Evolutionary conservation across 352 stramenopile species (phyloP).

Genomic region (Globisporangium uncinulatum): DNA sequence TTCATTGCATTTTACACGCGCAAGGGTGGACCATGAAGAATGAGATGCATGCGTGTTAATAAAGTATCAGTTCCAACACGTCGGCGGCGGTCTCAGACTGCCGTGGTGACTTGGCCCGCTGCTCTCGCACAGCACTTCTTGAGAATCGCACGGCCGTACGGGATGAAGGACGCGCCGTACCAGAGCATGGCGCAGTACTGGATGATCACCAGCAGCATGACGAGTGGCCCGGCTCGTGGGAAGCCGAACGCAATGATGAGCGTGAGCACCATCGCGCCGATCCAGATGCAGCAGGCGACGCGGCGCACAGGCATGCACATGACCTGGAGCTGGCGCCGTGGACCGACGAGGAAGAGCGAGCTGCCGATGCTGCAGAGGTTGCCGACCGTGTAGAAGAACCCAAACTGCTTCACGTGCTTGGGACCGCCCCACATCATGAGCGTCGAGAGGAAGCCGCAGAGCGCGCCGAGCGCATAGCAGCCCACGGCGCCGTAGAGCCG

Average conservation of each 20-base stretch:
- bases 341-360: conserved; percentile 75
- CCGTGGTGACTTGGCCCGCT: conserved; percentile 34
- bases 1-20: background rate
- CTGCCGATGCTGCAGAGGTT: conserved; percentile 74
- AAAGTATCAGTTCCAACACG: too few species aligned
- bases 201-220: conserved; percentile 68
- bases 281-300: conserved; percentile 77
- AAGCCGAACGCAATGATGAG: conserved; percentile 76
- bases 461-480: conserved; percentile 64
- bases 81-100: conserved; percentile 11
- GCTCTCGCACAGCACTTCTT: conserved; percentile 65
- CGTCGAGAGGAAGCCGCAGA: conserved; percentile 75
- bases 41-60: too few species aligned
- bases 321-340: conserved; percentile 62
- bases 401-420: conserved; percentile 80
- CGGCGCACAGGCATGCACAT: conserved; percentile 83
- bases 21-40: too few species aligned
- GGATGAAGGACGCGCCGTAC: conserved; percentile 79
- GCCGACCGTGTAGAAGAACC: conserved; percentile 84
- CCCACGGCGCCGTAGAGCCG: conserved; percentile 64
- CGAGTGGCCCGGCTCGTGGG: conserved; percentile 51
- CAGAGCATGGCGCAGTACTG: conserved; percentile 82
- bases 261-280: conserved; percentile 63
- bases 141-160: conserved; percentile 71
- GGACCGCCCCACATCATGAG: conserved; percentile 78